Evolutionary conservation across 805 yeast genomes (phyloP).

Genomic region (Teunomyces gatunensis): DNA sequence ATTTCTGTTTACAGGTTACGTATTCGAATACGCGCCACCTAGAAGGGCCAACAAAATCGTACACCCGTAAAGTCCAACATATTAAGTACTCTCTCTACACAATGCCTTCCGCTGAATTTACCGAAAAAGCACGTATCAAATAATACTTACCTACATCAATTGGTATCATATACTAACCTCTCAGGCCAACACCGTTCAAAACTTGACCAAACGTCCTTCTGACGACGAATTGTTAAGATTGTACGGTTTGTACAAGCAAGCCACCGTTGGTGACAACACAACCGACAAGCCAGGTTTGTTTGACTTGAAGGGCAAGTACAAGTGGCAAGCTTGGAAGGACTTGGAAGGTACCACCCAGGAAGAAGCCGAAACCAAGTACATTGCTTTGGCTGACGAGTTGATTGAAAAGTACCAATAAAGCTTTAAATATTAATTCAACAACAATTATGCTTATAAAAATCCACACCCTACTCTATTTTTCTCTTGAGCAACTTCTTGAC

Average conservation of each 20-base stretch:
- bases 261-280: conserved; percentile 91
- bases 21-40: background rate
- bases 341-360: conserved; percentile 81
- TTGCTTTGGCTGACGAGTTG: conserved; percentile 64
- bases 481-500: background rate
- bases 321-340: conserved; percentile 96
- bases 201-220: conserved; percentile 70
- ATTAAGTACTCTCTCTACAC: background rate
- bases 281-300: conserved; percentile 88
- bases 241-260: conserved; percentile 94
- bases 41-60: background rate
- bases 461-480: background rate
- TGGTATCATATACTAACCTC: conserved; percentile 6
- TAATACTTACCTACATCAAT: background rate
- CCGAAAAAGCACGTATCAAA: conserved; percentile 23
- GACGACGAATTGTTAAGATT: conserved; percentile 85
- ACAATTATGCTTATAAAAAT: background rate
- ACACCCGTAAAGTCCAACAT: background rate
- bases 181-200: conserved; percentile 81
- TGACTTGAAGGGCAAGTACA: conserved; percentile 92
- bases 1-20: conserved; percentile 1
- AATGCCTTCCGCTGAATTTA: conserved; percentile 29
- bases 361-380: conserved; percentile 85
- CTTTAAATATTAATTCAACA: background rate
- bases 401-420: conserved; percentile 40